Conservation (phyloP, 768 basidiomycete genomes). For the Leccinum barrowsii region DNA sequence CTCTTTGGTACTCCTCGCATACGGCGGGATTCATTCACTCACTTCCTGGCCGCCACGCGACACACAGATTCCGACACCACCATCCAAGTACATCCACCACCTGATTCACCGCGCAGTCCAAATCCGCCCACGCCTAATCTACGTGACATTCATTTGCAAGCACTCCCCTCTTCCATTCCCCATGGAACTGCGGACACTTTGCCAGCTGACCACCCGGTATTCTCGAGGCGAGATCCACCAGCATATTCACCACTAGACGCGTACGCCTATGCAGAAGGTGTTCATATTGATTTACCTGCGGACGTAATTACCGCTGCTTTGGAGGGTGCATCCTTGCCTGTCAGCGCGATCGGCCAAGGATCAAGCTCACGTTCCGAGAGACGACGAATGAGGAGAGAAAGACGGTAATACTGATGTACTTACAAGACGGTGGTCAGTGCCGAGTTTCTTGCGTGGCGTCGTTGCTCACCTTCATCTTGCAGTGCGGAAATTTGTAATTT, state of each 20-base stretch:
- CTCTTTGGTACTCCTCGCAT: slow-evolving; percentile 73
- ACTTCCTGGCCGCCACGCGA: slow-evolving; percentile 54
- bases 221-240: slow-evolving; percentile 68
- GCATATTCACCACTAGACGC: slow-evolving; percentile 89
- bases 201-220: slow-evolving; percentile 28
- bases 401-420: slow-evolving; percentile 24
- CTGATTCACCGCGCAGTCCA: slow-evolving; percentile 74
- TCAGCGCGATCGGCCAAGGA: slow-evolving; percentile 51
- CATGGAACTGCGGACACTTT: slow-evolving; percentile 23
- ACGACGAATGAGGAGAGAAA: slow-evolving; percentile 54
- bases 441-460: neutral
- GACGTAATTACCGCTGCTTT: slow-evolving; percentile 89
- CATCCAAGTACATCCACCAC: slow-evolving; percentile 71
- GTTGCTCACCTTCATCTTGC: slow-evolving; percentile 4
- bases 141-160: slow-evolving; percentile 78
- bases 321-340: slow-evolving; percentile 67
- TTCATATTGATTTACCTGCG: slow-evolving; percentile 90
- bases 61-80: slow-evolving; percentile 63
- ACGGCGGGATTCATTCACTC: slow-evolving; percentile 63
- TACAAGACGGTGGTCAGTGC: slow-evolving; percentile 16
- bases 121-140: slow-evolving; percentile 85
- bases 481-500: slow-evolving; percentile 22
- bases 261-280: slow-evolving; percentile 79
- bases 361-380: slow-evolving; percentile 49
- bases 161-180: slow-evolving; percentile 32